Percentiles rank a stretch among this genome's conserved stretches.
These are phyloP conservation scores for Zygoascus hellenicus DNA, from an alignment of 1,139 yeast species.

Conservation along the genomic window DNA sequence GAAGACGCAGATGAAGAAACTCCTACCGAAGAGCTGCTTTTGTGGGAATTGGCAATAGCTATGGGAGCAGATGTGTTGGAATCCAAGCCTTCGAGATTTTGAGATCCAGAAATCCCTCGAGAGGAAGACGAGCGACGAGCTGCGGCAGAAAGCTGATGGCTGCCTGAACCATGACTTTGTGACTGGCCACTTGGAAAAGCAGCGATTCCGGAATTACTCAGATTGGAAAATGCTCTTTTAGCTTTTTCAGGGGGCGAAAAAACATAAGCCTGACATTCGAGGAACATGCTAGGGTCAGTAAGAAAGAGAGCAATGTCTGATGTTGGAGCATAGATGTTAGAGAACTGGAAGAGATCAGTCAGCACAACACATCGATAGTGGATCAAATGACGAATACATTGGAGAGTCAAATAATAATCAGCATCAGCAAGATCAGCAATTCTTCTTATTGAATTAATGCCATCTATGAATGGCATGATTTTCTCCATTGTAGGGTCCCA, in stretches of 20 bases:
- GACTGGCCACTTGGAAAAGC: slow-evolving; percentile 4
- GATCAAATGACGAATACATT: slow-evolving; percentile 85
- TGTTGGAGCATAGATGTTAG: slow-evolving; percentile 85
- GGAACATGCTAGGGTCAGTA: slow-evolving; percentile 59
- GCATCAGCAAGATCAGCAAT: slow-evolving; percentile 80
- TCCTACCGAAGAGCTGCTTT: slow-evolving; percentile 6
- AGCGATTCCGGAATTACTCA: neutral
- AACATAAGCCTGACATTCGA: slow-evolving; percentile 81
- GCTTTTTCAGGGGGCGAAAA: slow-evolving; percentile 14
- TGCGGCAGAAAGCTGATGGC: neutral
- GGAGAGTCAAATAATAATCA: slow-evolving; percentile 69
- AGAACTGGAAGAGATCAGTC: slow-evolving; percentile 82
- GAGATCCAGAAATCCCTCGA: slow-evolving; percentile 1
- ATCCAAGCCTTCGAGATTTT: neutral
- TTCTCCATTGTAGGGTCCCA: slow-evolving; percentile 98
- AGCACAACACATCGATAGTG: slow-evolving; percentile 82
- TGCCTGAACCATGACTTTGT: neutral
- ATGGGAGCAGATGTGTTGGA: slow-evolving; percentile 2
- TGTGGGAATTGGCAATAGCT: slow-evolving; percentile 3
- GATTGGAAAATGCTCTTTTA: slow-evolving; percentile 6
- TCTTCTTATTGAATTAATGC: slow-evolving; percentile 72
- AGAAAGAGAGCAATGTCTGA: slow-evolving; percentile 66
- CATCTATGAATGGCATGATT: slow-evolving; percentile 79
- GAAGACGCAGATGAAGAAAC: slow-evolving; percentile 23
- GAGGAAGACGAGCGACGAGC: slow-evolving; percentile 2